Evolutionary conservation across 768 basidiomycete species (phyloP).

Genomic region (Collybia sordida): DNA sequence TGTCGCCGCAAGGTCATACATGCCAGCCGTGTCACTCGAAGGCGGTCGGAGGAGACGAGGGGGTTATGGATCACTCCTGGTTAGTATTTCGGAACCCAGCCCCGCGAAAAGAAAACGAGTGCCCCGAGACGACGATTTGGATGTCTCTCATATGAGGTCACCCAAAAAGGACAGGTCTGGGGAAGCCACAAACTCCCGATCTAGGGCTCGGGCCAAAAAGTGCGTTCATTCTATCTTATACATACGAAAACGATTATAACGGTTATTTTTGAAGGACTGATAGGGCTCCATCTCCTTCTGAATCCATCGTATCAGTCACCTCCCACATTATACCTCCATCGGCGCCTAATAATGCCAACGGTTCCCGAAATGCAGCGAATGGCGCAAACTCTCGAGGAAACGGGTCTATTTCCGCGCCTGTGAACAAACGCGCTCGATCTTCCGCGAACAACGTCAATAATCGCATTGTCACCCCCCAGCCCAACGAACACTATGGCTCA

Average conservation of each 20-base stretch:
- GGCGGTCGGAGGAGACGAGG: slow-evolving; percentile 62
- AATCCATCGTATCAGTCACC: slow-evolving; percentile 71
- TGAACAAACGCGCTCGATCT: slow-evolving; percentile 47
- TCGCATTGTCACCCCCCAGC: slow-evolving; percentile 38
- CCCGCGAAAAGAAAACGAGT: slow-evolving; percentile 65
- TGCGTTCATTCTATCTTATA: slow-evolving; percentile 28
- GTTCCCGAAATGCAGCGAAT: slow-evolving; percentile 26
- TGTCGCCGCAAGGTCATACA: slow-evolving; percentile 65
- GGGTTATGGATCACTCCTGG: slow-evolving; percentile 54
- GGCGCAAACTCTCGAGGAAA: slow-evolving; percentile 11
- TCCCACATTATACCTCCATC: slow-evolving; percentile 51
- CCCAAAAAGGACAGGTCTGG: slow-evolving; percentile 61
- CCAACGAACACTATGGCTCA: slow-evolving; percentile 30
- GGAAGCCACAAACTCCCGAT: slow-evolving; percentile 41
- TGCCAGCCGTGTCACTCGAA: slow-evolving; percentile 61
- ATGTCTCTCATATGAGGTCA: slow-evolving; percentile 45
- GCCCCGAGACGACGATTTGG: slow-evolving; percentile 64
- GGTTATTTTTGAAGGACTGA: slow-evolving; percentile 44
- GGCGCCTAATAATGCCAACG: slow-evolving; percentile 27
- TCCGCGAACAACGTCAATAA: slow-evolving; percentile 33
- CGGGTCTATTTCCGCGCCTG: slow-evolving; percentile 11
- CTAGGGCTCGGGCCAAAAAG: slow-evolving; percentile 62
- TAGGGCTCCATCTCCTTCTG: slow-evolving; percentile 67
- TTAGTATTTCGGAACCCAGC: slow-evolving; percentile 55
- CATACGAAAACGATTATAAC: slow-evolving; percentile 9